Evolutionary conservation across 2,329 filamentous ascomycete genomes (phyloP).

Genomic region (Ciborinia camelliae): DNA sequence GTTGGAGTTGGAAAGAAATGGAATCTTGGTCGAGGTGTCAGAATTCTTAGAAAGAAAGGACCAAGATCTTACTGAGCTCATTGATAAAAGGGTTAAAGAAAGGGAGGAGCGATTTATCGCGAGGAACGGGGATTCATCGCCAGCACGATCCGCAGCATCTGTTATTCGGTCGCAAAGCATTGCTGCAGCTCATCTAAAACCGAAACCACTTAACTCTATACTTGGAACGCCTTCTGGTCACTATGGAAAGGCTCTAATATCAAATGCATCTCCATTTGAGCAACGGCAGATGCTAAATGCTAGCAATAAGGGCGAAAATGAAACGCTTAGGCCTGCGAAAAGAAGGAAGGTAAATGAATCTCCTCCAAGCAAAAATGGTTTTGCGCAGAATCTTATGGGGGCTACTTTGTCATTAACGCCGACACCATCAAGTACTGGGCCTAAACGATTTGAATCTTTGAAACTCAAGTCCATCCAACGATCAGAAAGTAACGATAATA

Average conservation of each 20-base stretch:
- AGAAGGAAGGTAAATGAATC: slow-evolving; percentile 41
- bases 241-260: slow-evolving; percentile 57
- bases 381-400: slow-evolving; percentile 51
- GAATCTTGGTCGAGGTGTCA: slow-evolving; percentile 74
- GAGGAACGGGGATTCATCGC: slow-evolving; percentile 33
- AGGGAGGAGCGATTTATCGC: slow-evolving; percentile 47
- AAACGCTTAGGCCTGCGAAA: slow-evolving; percentile 41
- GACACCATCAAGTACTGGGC: slow-evolving; percentile 29
- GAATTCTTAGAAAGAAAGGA: slow-evolving; percentile 70
- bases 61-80: slow-evolving; percentile 72
- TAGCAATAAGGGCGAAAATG: slow-evolving; percentile 21
- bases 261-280: slow-evolving; percentile 64
- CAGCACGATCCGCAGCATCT: slow-evolving; percentile 31
- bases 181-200: slow-evolving; percentile 47
- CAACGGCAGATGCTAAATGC: slow-evolving; percentile 43
- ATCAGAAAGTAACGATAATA: slow-evolving; percentile 24
- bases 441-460: slow-evolving; percentile 31
- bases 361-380: slow-evolving; percentile 47
- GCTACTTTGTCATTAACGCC: slow-evolving; percentile 43
- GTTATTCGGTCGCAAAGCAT: slow-evolving; percentile 25
- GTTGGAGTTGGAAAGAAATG: slow-evolving; percentile 70
- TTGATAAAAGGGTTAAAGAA: slow-evolving; percentile 65
- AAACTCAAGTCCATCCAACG: slow-evolving; percentile 19
- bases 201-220: slow-evolving; percentile 59
- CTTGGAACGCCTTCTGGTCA: slow-evolving; percentile 59